Evolutionary conservation across 1,284 basidiomycete genomes (phyloP).

Genomic region (Cutaneotrichosporon sp.): DNA sequence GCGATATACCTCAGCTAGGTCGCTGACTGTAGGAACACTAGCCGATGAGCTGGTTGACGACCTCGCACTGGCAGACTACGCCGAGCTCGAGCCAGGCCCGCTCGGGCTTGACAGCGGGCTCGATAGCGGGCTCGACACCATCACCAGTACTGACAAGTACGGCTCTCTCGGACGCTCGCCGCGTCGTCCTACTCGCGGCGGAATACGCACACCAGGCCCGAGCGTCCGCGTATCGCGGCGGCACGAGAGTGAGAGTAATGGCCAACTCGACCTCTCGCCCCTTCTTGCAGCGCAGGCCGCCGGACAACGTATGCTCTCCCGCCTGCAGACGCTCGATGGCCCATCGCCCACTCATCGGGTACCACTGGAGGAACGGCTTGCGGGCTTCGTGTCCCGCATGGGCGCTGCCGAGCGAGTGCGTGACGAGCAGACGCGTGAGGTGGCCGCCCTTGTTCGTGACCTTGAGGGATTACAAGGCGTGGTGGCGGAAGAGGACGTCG

Average conservation of each 20-base stretch:
- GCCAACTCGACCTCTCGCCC: slow-evolving; percentile 2
- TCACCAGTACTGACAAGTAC: not conserved
- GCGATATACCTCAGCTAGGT: not conserved
- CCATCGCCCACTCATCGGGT: not conserved
- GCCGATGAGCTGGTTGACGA: slow-evolving; percentile 13
- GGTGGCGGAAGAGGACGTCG: slow-evolving; percentile 3
- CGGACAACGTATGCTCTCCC: not conserved
- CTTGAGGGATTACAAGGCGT: slow-evolving; percentile 13
- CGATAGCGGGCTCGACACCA: not conserved
- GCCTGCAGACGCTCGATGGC: not conserved
- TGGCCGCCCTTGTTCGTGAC: slow-evolving; percentile 17
- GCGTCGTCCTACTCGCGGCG: not conserved
- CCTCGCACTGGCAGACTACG: slow-evolving; percentile 9
- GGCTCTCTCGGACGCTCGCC: not conserved
- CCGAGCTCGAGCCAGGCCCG: not conserved
- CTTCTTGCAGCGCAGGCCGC: not conserved
- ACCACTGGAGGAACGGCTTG: slow-evolving; percentile 19
- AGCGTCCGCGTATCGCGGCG: not conserved
- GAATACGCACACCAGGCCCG: not conserved
- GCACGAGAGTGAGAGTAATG: not conserved
- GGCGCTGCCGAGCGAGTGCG: slow-evolving; percentile 21
- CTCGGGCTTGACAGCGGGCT: slow-evolving; percentile 1
- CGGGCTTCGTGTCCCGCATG: slow-evolving; percentile 10
- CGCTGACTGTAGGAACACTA: slow-evolving; percentile 2
- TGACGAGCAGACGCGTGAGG: slow-evolving; percentile 23